Evolutionary conservation across 1,284 basidiomycete species (phyloP).

Genomic region (Wallemia mellicola): DNA sequence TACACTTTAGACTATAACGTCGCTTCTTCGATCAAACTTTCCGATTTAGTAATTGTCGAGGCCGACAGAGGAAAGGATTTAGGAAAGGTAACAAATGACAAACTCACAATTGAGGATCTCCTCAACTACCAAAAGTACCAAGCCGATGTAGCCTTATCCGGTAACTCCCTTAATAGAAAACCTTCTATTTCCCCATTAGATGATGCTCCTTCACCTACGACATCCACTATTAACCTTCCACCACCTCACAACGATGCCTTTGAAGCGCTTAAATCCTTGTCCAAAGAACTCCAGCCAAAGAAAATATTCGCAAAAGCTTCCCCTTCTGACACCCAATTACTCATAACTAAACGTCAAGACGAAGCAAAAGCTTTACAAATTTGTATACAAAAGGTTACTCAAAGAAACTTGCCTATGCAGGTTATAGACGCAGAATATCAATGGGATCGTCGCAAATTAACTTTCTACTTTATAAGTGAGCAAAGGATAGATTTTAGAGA

Average conservation of each 20-base stretch:
- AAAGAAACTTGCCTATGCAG: constrained; percentile 86
- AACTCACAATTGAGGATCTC: constrained; percentile 66
- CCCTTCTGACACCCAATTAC: constrained; percentile 47
- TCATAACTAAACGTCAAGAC: constrained; percentile 55
- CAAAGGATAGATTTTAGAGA: constrained; percentile 92
- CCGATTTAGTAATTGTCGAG: constrained; percentile 85
- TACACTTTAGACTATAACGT: constrained; percentile 39
- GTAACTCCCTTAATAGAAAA: no score
- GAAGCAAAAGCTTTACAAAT: constrained; percentile 72
- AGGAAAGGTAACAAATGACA: constrained; percentile 64
- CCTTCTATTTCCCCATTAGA: neutral
- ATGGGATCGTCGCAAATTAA: constrained; percentile 89
- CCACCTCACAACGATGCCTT: constrained; percentile 5
- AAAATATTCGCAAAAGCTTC: constrained; percentile 82
- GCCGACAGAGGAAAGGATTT: constrained; percentile 82
- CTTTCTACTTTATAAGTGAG: constrained; percentile 88
- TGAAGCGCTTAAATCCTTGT: constrained; percentile 5
- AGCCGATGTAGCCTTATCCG: no score
- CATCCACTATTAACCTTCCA: neutral
- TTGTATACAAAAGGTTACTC: constrained; percentile 64
- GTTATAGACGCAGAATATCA: constrained; percentile 95
- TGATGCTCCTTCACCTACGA: neutral
- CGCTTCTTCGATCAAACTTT: constrained; percentile 33
- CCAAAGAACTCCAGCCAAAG: constrained; percentile 87
- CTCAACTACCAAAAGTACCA: constrained; percentile 60